Percentiles rank a stretch among this genome's conserved stretches.
Evolutionary conservation across 208 protist species (phyloP).

Genomic region (Acanthamoeba polyphaga): DNA sequence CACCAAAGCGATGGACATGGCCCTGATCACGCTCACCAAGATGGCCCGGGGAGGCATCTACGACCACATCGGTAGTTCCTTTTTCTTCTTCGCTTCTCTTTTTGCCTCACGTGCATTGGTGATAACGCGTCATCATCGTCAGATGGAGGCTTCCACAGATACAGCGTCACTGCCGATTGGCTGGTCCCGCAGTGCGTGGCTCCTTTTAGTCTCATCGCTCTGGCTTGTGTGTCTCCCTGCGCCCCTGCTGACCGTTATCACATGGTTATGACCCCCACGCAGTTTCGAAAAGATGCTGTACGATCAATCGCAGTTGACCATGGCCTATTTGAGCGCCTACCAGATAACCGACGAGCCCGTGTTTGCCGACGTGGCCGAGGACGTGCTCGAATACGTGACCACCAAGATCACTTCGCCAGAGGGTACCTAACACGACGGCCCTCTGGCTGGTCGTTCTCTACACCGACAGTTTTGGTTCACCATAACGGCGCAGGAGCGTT

Average conservation of each 20-base stretch:
- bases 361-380: conserved; percentile 34
- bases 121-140: not conserved
- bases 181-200: conserved; percentile 76
- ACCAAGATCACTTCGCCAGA: conserved; percentile 48
- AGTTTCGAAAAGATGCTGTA: conserved; percentile 81
- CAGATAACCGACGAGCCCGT: conserved; percentile 62
- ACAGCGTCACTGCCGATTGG: conserved; percentile 77
- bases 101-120: not conserved
- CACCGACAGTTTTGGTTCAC: not conserved
- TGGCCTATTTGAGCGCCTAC: conserved; percentile 73
- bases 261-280: not conserved
- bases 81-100: not conserved
- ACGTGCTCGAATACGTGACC: conserved; percentile 76
- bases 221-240: not conserved
- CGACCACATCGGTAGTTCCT: conserved; percentile 76
- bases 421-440: too few species aligned
- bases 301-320: conserved; percentile 77
- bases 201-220: not conserved
- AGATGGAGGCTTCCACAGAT: conserved; percentile 79
- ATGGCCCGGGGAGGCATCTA: conserved; percentile 81
- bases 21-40: conserved; percentile 52
- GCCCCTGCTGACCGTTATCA: too few species aligned
- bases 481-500: conserved; percentile 78
- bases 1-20: not conserved
- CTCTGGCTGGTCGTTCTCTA: too few species aligned